Evolutionary conservation across 2,329 filamentous ascomycete species (phyloP).

Genomic region (Clonostachys rhizophaga): DNA sequence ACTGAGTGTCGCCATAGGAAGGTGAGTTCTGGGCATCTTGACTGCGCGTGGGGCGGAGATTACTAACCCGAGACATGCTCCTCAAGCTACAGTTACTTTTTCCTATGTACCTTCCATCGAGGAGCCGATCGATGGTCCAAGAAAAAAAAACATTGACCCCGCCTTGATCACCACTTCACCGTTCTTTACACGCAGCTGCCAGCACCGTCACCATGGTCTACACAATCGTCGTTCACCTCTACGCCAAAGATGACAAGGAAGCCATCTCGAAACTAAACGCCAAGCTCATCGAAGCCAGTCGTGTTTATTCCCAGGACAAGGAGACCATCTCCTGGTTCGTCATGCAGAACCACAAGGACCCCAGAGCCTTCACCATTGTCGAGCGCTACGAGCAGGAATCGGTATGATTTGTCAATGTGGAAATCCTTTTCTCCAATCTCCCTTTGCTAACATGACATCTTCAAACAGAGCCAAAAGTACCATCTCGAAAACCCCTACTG

Average conservation of each 20-base stretch:
- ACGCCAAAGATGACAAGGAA: constrained; percentile 62
- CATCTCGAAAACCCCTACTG: constrained; percentile 68
- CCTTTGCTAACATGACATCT: too few relatives aligned
- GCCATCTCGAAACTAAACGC: constrained; percentile 62
- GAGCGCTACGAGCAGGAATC: constrained; percentile 67
- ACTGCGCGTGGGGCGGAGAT: too few relatives aligned
- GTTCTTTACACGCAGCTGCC: too few relatives aligned
- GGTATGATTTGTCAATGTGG: constrained; percentile 28
- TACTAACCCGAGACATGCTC: too few relatives aligned
- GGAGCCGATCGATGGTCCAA: too few relatives aligned
- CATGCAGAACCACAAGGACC: constrained; percentile 69
- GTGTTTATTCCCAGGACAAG: constrained; percentile 66
- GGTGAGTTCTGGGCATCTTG: too few relatives aligned
- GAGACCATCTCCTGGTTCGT: constrained; percentile 71
- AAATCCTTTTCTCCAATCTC: too few relatives aligned
- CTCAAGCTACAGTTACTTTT: too few relatives aligned
- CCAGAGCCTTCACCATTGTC: constrained; percentile 68
- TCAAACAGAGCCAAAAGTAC: constrained; percentile 48
- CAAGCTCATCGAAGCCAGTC: constrained; percentile 71
- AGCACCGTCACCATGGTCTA: constrained; percentile 51
- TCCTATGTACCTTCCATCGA: too few relatives aligned
- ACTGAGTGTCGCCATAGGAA: too few relatives aligned
- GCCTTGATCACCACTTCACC: too few relatives aligned
- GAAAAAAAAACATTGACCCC: too few relatives aligned
- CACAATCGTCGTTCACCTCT: constrained; percentile 65